A percentile compares a stretch with the other conserved stretches of the same genome.
Evolutionary conservation across 1,284 basidiomycete genomes (phyloP).

Genomic region (Rhodotorula glutinis): DNA sequence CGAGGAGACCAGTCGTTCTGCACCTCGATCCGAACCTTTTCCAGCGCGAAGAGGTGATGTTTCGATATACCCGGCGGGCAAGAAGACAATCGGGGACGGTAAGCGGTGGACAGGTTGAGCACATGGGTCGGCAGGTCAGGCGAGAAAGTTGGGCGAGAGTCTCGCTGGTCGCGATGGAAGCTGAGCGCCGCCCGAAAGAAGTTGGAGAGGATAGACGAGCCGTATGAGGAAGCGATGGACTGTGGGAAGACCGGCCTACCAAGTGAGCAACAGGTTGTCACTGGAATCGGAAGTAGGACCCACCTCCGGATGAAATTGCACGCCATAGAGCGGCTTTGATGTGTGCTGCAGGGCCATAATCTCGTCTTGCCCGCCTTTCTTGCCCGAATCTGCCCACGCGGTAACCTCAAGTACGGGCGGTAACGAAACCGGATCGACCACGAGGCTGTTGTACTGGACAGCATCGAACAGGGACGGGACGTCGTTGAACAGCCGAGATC

Average conservation of each 20-base stretch:
- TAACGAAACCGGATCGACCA: slow-evolving; percentile 50
- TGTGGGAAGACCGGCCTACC: slow-evolving; percentile 21
- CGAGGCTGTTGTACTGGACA: slow-evolving; percentile 71
- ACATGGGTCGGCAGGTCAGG: slow-evolving; percentile 13
- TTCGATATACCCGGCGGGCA: too few species aligned
- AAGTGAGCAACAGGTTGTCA: too few species aligned
- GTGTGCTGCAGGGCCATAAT: slow-evolving; percentile 56
- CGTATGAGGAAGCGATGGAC: slow-evolving; percentile 52
- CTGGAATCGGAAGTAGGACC: slow-evolving; percentile 44
- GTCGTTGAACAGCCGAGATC: slow-evolving; percentile 58
- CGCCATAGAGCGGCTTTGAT: slow-evolving; percentile 76
- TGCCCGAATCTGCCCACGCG: slow-evolving; percentile 46
- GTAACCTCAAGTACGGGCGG: slow-evolving; percentile 52
- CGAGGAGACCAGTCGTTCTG: slow-evolving; percentile 40
- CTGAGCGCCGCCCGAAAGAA: slow-evolving; percentile 41
- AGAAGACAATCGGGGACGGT: not conserved
- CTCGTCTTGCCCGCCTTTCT: slow-evolving; percentile 14
- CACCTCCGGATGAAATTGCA: slow-evolving; percentile 94
- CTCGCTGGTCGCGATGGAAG: slow-evolving; percentile 4
- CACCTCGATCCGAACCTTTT: slow-evolving; percentile 25
- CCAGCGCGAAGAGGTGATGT: slow-evolving; percentile 13
- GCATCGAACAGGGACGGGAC: slow-evolving; percentile 58
- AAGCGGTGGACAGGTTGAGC: slow-evolving; percentile 18
- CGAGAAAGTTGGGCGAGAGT: not conserved
- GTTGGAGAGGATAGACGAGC: slow-evolving; percentile 47